These are phyloP conservation scores for Nicotiana undulata DNA, from an alignment of 257 asterid genomes.

Conservation along the genomic window DNA sequence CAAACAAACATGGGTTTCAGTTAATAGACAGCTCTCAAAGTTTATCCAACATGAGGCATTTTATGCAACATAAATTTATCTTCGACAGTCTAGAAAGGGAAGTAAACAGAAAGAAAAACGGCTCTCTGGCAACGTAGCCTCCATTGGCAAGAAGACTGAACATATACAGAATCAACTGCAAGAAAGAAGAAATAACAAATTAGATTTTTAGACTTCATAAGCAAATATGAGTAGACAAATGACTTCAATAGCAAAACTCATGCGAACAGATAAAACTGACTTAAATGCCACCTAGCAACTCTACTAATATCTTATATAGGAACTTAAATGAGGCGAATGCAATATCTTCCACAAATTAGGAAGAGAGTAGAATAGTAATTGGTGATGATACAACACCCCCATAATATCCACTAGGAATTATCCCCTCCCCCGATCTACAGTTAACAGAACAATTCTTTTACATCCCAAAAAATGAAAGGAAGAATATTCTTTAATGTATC, in stretches of 20 bases:
- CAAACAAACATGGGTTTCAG: not conserved
- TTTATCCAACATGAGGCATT: not conserved
- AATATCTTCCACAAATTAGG: not conserved
- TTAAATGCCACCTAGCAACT: not conserved
- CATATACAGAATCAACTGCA: constrained; percentile 3
- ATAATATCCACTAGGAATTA: not conserved
- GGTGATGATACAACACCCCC: not conserved
- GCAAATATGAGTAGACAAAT: not conserved
- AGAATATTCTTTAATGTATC: not conserved
- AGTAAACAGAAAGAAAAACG: not conserved
- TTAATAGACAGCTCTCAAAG: not conserved
- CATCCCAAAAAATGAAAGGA: not conserved
- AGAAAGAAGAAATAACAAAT: not conserved
- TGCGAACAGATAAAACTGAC: not conserved
- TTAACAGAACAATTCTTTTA: not conserved
- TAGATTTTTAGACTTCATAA: not conserved
- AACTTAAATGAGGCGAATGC: not conserved
- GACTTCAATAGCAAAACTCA: not conserved
- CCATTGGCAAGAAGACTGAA: not conserved
- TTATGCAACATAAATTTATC: constrained; percentile 1
- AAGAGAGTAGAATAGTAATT: not conserved
- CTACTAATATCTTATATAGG: not conserved
- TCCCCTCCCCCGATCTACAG: not conserved
- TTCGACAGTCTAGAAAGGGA: not conserved
- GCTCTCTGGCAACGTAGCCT: not conserved